Conservation (phyloP, 768 basidiomycete species). For the Hypsizygus marmoreus region DNA sequence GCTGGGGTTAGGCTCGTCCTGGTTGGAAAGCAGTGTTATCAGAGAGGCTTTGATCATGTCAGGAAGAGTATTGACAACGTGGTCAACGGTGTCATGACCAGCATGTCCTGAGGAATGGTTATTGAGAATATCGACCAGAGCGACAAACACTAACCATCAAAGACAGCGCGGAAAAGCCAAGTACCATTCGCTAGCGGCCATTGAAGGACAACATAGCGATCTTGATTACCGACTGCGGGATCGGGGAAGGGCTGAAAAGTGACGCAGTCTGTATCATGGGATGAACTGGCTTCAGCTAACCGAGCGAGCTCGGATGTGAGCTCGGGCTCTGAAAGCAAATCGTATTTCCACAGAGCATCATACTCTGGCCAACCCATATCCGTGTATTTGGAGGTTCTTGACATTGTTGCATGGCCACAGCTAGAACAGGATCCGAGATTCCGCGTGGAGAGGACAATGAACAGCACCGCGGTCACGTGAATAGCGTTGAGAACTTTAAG, state of each 20-base stretch:
- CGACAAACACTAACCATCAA: constrained; percentile 41
- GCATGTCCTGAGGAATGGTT: constrained; percentile 37
- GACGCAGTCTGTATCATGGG: constrained; percentile 38
- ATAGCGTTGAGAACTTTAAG: background rate
- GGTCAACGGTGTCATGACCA: constrained; percentile 49
- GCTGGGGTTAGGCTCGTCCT: constrained; percentile 2
- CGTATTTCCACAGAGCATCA: constrained; percentile 35
- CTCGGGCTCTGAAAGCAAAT: constrained; percentile 42
- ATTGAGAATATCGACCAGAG: background rate
- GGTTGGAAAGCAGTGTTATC: constrained; percentile 8
- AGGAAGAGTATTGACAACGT: constrained; percentile 35
- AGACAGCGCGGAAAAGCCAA: constrained; percentile 49
- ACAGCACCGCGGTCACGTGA: constrained; percentile 17
- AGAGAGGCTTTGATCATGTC: constrained; percentile 29
- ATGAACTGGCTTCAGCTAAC: constrained; percentile 32
- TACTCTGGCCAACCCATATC: constrained; percentile 38
- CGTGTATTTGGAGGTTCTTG: constrained; percentile 28
- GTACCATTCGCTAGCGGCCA: constrained; percentile 38
- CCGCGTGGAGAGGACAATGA: background rate
- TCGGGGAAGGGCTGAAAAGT: constrained; percentile 50
- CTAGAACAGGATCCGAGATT: background rate
- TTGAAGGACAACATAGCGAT: constrained; percentile 43
- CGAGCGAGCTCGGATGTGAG: constrained; percentile 43
- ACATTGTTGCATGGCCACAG: constrained; percentile 13
- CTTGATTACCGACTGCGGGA: constrained; percentile 43